Evolutionary conservation across 805 yeast genomes (phyloP).

Genomic region (Metschnikowia sp.): DNA sequence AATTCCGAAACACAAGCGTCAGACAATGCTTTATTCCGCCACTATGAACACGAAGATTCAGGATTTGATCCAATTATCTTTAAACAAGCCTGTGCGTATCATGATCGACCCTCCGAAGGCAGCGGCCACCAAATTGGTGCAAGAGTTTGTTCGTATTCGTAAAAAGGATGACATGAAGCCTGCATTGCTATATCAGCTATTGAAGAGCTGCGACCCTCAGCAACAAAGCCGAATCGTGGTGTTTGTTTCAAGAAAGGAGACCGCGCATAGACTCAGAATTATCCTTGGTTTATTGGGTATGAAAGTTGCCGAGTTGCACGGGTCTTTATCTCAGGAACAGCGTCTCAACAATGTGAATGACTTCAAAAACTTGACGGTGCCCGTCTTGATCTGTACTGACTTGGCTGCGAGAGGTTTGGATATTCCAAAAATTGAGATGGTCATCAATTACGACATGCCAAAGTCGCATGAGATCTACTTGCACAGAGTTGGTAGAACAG

Average conservation of each 20-base stretch:
- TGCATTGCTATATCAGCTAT: constrained; percentile 69
- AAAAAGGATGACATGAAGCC: constrained; percentile 83
- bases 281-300: constrained; percentile 70
- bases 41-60: constrained; percentile 95
- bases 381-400: constrained; percentile 92
- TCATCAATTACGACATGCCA: constrained; percentile 95
- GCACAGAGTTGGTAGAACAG: constrained; percentile 99
- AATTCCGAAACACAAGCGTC: constrained; percentile 82
- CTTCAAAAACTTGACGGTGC: constrained; percentile 79
- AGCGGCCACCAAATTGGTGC: constrained; percentile 85
- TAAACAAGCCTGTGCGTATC: constrained; percentile 86
- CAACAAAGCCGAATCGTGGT: constrained; percentile 76
- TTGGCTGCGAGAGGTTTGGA: constrained; percentile 98
- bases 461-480: constrained; percentile 84
- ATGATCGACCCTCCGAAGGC: constrained; percentile 97
- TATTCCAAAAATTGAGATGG: constrained; percentile 96
- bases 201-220: constrained; percentile 61
- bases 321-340: constrained; percentile 86
- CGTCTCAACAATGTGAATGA: constrained; percentile 80
- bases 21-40: constrained; percentile 92
- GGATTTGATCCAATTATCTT: constrained; percentile 79
- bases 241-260: constrained; percentile 87
- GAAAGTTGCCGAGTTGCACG: constrained; percentile 77
- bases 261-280: constrained; percentile 83
- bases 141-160: constrained; percentile 93